Base-by-base conservation (phyloP, 2,329 filamentous ascomycete genomes). In the Botrytis fragariae region DNA sequence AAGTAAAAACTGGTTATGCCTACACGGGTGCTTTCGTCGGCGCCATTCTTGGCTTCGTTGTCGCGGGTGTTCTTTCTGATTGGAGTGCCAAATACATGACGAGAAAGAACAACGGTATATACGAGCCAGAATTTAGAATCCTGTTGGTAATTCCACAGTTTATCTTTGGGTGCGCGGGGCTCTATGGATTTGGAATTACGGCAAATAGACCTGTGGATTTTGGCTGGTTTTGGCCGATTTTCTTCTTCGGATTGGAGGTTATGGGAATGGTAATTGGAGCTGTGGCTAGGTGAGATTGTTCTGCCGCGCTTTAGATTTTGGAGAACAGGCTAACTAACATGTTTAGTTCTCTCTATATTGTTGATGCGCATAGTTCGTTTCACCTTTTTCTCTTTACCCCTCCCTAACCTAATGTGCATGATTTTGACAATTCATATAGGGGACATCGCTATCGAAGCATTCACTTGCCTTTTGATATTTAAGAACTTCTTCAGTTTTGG, bases 401-500 rank as follows among this genome's bases (percentile, higher is more conserved):
- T 39, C 3, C 6, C 9, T 22, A 20, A 2, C n/a, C 39, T 39
- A 2, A 4, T 44, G 22, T 60, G 9, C 42, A 29, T 61, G 20
- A 45, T 61, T 25, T 45, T 61, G 5, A 70, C 54, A 51, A 22
- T 14, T 25, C 25, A 51, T 44, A 64, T n/a, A 93, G 91, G 91
- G 12, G 91, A 95, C 75, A 89, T 97, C 73, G 90, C 93, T 1
- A 89, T 97, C 65, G 95, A 98, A 83, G 93, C 91, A 10, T 97
- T 97, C 81, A 97, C 94, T 0, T 93, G 93, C 82, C 88, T 96
- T 81, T 88, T 97, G 76, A 91, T 97, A 71, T 97, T 98, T 86
- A 98, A 98, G 83, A 97, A 98, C 82, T 88, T 98, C 75, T 97
- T 98, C 84, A 93, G 91, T 75, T 98, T 97, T 79, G 89, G 90